These are phyloP conservation scores for Helianthus tuberosus DNA, from an alignment of 129 eudicot species.

Conservation along the genomic window DNA sequence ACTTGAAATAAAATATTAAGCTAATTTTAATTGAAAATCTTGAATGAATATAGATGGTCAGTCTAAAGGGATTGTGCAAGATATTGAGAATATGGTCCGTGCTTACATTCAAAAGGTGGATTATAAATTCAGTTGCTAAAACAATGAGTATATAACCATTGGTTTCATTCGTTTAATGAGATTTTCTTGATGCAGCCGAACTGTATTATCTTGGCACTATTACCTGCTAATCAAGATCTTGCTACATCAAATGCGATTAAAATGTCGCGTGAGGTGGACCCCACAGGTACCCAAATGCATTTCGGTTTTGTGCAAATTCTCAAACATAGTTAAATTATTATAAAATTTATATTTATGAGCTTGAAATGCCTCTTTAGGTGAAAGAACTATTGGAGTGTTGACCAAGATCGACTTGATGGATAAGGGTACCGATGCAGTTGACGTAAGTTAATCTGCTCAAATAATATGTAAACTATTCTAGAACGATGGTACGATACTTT, in stretches of 20 bases:
- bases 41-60: too few species aligned
- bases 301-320: not conserved
- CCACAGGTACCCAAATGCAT: conserved; percentile 37
- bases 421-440: conserved; percentile 50
- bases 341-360: not conserved
- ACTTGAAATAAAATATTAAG: too few species aligned
- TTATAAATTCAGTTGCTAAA: not conserved
- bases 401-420: conserved; percentile 57
- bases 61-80: too few species aligned
- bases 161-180: conserved; percentile 10
- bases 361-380: conserved; percentile 30
- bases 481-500: not conserved
- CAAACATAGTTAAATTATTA: not conserved
- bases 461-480: not conserved
- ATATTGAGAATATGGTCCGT: too few species aligned
- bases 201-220: conserved; percentile 53
- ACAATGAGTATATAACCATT: not conserved
- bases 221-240: conserved; percentile 63
- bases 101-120: conserved; percentile 54
- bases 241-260: conserved; percentile 56
- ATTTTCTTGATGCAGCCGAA: conserved; percentile 44
- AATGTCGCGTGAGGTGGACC: conserved; percentile 53
- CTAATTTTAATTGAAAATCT: too few species aligned
- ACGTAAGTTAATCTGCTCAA: conserved; percentile 37
- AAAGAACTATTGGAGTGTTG: conserved; percentile 51